Evolutionary conservation across 75 land plant genomes (phyloP), one percentile per base, ranked within the genome.

Genomic region (Cryptomeria japonica): DNA sequence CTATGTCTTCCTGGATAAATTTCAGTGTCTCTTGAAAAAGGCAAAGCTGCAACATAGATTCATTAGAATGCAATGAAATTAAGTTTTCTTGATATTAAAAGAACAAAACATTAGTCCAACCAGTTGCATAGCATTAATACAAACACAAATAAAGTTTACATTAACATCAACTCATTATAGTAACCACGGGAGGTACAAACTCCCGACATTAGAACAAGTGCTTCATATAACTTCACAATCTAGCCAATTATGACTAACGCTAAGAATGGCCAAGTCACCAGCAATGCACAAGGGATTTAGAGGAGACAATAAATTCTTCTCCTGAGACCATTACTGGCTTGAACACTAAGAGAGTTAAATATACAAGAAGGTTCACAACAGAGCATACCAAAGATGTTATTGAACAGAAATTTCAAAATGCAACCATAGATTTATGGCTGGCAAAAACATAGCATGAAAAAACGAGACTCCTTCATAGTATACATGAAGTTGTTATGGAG

Each of bases 1-100:
- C 49, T 47, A 82, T 80, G 49, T 80, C 84, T 28, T 44, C 51
- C 47, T n/a, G 28, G 11, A 82, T 10, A 31, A 16, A 4, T n/a
- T 82, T 82, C n/a, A 82, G 3, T 82, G n/a, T 82, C 25, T 2
- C 84, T 82, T 82, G 84, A 47, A 82, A 46, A 82, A 82, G 84
- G 84, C 51, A 18, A 44, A 46, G 84, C 84, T 80, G 42, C 46
- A 80, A 80, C 32, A 80, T 25, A 80, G 31, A 19, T 80, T 44
- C 84, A 44, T 44, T 44, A 80, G 37, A 25, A 44, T 28, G 3
- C 41, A 44, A 25, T 28, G 28, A 11, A 80, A 80, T 0, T 12
- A 25, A 80, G n/a, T 2, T 44, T 2, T 80, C 49, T 39, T 18
- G 25, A 80, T 44, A 28, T 28, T 51, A 12, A 28, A 25, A 79